Base-by-base conservation (phyloP, 106 monocot species). In the Narthecium ossifragum region DNA sequence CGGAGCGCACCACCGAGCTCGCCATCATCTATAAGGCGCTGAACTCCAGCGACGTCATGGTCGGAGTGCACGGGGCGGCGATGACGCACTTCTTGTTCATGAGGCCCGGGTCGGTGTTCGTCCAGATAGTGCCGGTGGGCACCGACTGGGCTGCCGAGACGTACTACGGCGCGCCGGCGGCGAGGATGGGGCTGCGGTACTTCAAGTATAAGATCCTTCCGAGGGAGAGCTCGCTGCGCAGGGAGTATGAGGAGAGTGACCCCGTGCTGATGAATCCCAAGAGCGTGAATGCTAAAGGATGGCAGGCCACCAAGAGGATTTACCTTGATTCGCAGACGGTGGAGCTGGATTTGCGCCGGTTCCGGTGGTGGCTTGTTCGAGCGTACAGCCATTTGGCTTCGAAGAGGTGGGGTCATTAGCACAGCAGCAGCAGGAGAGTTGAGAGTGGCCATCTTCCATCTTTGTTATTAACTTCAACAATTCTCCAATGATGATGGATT, bases 31-130 rank as follows among this genome's bases (percentile, higher is more conserved):
- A 86, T 72, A 24, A 74, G 14, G 63, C 39, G 8, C 48, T 92
- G 45, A 92, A 92, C 49, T 41, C 61, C 6, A 74, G 77, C 55
- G 83, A 86, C 46, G 83, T 66, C 25, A 77, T 83, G 83, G 60
- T 86, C 11, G 92, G 92, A 10, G 86, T 92, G 0, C 85, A 86
- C 58, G 92, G 92, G 0, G 86, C 85, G 6, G 92, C 83, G 30
- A 73, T 92, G 80, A 92, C 92, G 3, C 86, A 92, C 47, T 63
- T 92, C 29, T 31, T 86, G 61, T 92, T 92, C 69, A 79, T 91
- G 82, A 62, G 85, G 40, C 85, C 81, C 1, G 75, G 73, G 11
- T 55, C 81, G 26, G 76, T 76, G 31, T 79, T 91, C 73, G 66
- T 91, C 2, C 90, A 91, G 61, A 62, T 91, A 4, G 70, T 92